Conservation (phyloP, 495 filamentous ascomycete species). For the Talaromyces liani region DNA sequence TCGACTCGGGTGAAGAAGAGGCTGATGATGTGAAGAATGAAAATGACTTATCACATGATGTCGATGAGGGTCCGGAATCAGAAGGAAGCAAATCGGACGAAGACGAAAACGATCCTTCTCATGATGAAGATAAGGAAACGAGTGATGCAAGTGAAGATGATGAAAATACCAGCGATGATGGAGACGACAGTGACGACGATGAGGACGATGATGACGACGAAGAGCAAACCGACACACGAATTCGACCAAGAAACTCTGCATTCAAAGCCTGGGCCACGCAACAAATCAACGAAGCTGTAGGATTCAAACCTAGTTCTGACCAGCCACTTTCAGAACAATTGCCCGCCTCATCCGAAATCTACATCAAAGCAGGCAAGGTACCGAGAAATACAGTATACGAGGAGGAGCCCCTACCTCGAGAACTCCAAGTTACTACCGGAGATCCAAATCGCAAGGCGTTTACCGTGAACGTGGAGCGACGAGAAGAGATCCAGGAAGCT, state of each 20-base stretch:
- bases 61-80: neutral
- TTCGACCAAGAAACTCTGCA: constrained; percentile 50
- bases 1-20: constrained; percentile 36
- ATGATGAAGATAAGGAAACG: constrained; percentile 3
- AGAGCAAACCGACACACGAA: constrained; percentile 21
- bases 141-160: constrained; percentile 12
- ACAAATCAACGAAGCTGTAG: constrained; percentile 69
- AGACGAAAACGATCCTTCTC: constrained; percentile 13
- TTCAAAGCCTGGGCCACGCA: constrained; percentile 92
- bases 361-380: constrained; percentile 16
- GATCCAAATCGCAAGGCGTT: constrained; percentile 65
- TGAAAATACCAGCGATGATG: constrained; percentile 17
- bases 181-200: constrained; percentile 16
- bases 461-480: constrained; percentile 63
- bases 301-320: constrained; percentile 46
- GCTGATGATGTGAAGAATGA: constrained; percentile 12
- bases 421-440: constrained; percentile 55
- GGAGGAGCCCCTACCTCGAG: constrained; percentile 68
- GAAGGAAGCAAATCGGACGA: neutral
- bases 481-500: constrained; percentile 64
- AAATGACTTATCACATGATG: constrained; percentile 16
- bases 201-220: constrained; percentile 23
- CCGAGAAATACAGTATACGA: constrained; percentile 45
- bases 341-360: constrained; percentile 12
- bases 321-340: constrained; percentile 17